phyloP scores from a whole-genome alignment of 2,329 filamentous ascomycete species.

The Samsoniella hepiali region DNA sequence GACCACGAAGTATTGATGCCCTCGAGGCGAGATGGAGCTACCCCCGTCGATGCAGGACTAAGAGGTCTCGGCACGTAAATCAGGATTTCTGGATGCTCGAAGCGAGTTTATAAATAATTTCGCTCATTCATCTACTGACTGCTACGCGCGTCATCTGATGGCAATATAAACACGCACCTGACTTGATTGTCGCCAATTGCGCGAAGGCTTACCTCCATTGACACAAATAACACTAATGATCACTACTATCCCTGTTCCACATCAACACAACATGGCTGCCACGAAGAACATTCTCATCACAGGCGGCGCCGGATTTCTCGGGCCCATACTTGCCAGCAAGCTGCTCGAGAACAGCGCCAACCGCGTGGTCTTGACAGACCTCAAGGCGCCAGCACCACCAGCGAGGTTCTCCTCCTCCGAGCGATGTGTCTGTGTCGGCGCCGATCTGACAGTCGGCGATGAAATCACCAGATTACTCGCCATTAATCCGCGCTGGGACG shows the following conservation, averaged over 20 bases:
- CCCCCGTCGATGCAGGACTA: neutral
- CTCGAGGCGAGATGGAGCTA: neutral
- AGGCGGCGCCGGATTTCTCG: constrained; percentile 62
- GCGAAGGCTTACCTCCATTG: neutral
- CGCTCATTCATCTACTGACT: too few relatives aligned
- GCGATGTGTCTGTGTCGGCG: constrained; percentile 25
- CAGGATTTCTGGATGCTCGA: neutral
- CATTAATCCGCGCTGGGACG: constrained; percentile 27
- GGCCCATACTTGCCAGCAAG: constrained; percentile 56
- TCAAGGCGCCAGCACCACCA: constrained; percentile 51
- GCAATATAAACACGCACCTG: neutral
- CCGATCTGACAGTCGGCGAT: constrained; percentile 26
- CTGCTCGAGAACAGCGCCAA: constrained; percentile 43
- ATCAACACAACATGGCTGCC: neutral
- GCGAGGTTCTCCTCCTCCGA: constrained; percentile 27
- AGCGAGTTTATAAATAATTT: neutral
- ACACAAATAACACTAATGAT: neutral
- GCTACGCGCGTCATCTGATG: too few relatives aligned
- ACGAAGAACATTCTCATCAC: constrained; percentile 54
- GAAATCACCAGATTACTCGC: constrained; percentile 25
- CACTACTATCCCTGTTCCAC: neutral
- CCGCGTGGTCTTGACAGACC: constrained; percentile 54
- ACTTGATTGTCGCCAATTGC: neutral
- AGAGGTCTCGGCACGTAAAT: neutral
- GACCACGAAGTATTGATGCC: neutral